A percentile compares a stretch with the other conserved stretches of the same genome.
Evolutionary conservation across 1,139 yeast species (phyloP).

Genomic region (Lodderomyces oxycetoniae): DNA sequence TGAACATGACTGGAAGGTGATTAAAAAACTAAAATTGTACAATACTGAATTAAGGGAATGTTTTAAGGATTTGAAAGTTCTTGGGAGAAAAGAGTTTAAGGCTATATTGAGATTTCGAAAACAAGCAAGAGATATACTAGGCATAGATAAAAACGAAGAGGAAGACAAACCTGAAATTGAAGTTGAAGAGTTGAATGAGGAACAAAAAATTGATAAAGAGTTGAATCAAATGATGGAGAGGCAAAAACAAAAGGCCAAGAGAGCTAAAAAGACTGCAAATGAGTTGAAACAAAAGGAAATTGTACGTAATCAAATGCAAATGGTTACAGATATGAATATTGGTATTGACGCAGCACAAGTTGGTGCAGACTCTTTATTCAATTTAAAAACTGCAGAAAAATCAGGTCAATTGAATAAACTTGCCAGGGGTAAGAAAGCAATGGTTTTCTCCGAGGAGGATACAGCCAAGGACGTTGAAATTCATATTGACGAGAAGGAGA

Average conservation of each 20-base stretch:
- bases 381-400: conserved; percentile 75
- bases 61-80: conserved; percentile 83
- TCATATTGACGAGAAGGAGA: conserved; percentile 31
- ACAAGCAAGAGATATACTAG: conserved; percentile 75
- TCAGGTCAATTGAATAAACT: conserved; percentile 75
- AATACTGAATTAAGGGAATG: conserved; percentile 77
- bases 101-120: conserved; percentile 81
- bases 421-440: conserved; percentile 76
- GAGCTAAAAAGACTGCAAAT: conserved; percentile 78
- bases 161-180: conserved; percentile 48
- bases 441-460: conserved; percentile 61
- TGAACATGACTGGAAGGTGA: conserved; percentile 67
- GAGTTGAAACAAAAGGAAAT: conserved; percentile 86
- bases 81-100: conserved; percentile 92
- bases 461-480: conserved; percentile 53
- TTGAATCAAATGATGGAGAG: conserved; percentile 67
- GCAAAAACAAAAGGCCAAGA: conserved; percentile 62
- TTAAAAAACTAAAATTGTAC: conserved; percentile 69
- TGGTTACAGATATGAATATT: conserved; percentile 88
- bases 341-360: conserved; percentile 89
- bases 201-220: conserved; percentile 84
- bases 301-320: conserved; percentile 89
- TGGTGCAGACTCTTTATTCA: conserved; percentile 79
- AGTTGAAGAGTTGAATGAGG: conserved; percentile 75
- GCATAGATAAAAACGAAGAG: conserved; percentile 55